Conservation (phyloP, 2,329 filamentous ascomycete species). For the Knoxdaviesia proteae region DNA sequence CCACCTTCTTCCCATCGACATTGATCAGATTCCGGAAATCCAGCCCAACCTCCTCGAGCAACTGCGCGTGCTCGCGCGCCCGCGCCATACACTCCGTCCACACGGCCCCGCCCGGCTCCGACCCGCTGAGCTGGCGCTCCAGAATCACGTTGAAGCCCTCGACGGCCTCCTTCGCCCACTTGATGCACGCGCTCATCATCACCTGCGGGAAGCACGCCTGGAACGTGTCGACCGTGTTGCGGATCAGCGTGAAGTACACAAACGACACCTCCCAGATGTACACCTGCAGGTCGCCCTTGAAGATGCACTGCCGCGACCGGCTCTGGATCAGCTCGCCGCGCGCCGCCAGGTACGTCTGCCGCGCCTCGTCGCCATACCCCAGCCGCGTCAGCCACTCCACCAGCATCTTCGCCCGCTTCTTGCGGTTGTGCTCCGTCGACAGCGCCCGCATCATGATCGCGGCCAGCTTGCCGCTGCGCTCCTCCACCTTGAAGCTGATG, state of each 20-base stretch:
- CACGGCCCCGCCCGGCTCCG: constrained; percentile 51
- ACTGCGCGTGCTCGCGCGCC: constrained; percentile 58
- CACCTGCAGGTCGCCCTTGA: constrained; percentile 76
- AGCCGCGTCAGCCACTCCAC: constrained; percentile 69
- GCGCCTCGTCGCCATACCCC: constrained; percentile 74
- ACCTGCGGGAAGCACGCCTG: constrained; percentile 67
- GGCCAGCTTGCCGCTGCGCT: constrained; percentile 59
- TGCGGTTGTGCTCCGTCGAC: constrained; percentile 55
- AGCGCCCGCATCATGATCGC: constrained; percentile 58
- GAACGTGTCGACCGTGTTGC: constrained; percentile 80
- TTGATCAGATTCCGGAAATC: constrained; percentile 72
- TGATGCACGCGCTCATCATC: constrained; percentile 87
- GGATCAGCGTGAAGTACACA: constrained; percentile 85
- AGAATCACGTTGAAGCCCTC: constrained; percentile 77
- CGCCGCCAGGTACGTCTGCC: constrained; percentile 69
- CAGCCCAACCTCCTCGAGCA: constrained; percentile 68
- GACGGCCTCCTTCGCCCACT: constrained; percentile 93
- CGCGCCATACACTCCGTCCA: constrained; percentile 72
- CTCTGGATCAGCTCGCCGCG: constrained; percentile 61
- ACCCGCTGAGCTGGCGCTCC: constrained; percentile 66
- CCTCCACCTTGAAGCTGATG: constrained; percentile 77
- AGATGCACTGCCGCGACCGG: constrained; percentile 75
- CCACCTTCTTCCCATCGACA: constrained; percentile 10
- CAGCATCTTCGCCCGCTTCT: constrained; percentile 57
- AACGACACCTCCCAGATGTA: constrained; percentile 94